Evolutionary conservation across 495 filamentous ascomycete species (phyloP), one percentile per base, ranked within the genome.

Genomic region (Xylaria flabelliformis): DNA sequence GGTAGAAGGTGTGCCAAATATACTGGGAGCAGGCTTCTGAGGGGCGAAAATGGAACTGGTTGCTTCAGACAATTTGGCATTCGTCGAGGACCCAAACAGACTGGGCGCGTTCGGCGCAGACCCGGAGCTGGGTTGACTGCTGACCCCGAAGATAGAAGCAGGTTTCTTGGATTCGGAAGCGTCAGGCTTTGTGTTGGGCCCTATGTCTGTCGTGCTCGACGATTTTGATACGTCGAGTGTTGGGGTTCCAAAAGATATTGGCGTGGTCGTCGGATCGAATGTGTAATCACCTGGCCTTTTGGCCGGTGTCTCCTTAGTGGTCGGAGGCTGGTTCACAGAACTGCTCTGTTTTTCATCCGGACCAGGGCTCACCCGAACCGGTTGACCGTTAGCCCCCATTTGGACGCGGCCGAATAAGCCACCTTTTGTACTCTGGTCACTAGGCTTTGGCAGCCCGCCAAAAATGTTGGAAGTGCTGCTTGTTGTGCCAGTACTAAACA

Each of bases 371-470:
- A 70, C 75, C 41, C 59, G 78, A 74, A 77, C 76, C 3, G 67
- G 82, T 58, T 72, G 79, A 68, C 61, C 76, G 50, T 76, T 73
- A 75, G 66, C 81, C 74, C 80, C 82, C 80, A 72, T 73, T 71
- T 55, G 81, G 77, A 77, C 74, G 19, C 77, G 82, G 74, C 62
- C 85, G 80, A 64, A 89, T 77, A 34, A 84, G 82, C 72, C 89
- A 81, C 64, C 88, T 85, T 79, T 79, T 9, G 74, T 61, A 42
- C 64, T 39, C 10, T 71, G 74, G 64, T 85, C 82, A 17, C 77
- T 65, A 17, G 81, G 81, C 71, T 81, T 86, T 39, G 85, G 78
- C 19, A 90, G 82, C 53, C 88, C 85, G 64, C 89, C 89, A 67
- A 92, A 92, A 4, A 91, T 73, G 76, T 86, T 90, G 44, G 73